Conservation (phyloP, 805 yeast genomes). For the Vanderwaltozyma polyspora region DNA sequence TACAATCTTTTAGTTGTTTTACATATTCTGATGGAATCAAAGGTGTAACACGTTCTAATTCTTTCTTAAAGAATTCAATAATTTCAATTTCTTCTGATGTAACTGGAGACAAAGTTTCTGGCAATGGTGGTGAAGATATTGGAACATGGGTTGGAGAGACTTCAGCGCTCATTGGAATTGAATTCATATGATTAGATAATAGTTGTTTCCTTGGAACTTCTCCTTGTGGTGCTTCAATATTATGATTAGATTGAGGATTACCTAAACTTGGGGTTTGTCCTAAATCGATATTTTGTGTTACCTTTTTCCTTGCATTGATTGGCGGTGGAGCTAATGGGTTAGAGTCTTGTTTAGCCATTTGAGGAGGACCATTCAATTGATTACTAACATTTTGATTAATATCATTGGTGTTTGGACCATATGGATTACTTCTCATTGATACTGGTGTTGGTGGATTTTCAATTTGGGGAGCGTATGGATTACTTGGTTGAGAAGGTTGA, state of each 20-base stretch:
- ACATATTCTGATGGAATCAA: slow-evolving; percentile 61
- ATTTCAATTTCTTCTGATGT: slow-evolving; percentile 50
- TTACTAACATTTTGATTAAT: too few relatives aligned
- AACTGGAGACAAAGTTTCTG: slow-evolving; percentile 27
- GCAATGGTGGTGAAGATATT: slow-evolving; percentile 11
- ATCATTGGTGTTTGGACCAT: slow-evolving; percentile 21
- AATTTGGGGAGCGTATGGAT: slow-evolving; percentile 3
- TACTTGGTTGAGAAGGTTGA: slow-evolving; percentile 1
- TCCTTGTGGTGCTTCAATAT: neutral
- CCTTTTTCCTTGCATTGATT: slow-evolving; percentile 12
- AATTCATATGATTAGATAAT: neutral
- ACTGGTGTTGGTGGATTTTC: slow-evolving; percentile 14
- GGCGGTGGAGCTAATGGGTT: slow-evolving; percentile 26
- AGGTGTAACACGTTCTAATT: slow-evolving; percentile 60
- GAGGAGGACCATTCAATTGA: neutral
- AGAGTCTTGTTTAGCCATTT: neutral
- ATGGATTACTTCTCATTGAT: slow-evolving; percentile 22
- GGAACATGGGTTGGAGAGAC: slow-evolving; percentile 13
- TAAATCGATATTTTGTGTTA: too few relatives aligned
- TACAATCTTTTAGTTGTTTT: slow-evolving; percentile 70
- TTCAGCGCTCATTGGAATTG: slow-evolving; percentile 14
- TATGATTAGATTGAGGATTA: neutral
- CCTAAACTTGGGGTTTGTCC: neutral
- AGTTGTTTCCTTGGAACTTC: neutral
- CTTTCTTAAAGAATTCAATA: slow-evolving; percentile 39